Base-by-base conservation (phyloP, 106 monocot genomes). In the Chionographis japonica region DNA sequence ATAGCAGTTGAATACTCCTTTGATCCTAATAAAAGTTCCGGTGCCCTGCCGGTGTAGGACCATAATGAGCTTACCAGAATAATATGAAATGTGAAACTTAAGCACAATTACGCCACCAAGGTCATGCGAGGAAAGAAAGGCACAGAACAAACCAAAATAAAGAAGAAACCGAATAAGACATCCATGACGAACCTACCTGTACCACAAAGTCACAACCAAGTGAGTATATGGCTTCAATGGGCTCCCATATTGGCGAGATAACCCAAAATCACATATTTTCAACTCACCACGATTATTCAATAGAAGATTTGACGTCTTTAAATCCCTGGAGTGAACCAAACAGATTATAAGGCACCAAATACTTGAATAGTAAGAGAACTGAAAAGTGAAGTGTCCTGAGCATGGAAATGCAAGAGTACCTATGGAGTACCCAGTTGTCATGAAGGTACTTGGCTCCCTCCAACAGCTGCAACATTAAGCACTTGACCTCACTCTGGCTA, bases 401-500 rank as follows among this genome's bases (percentile, higher is more conserved):
- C 18, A 41, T 55, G 41, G 37, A 16, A 51, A 14, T 50, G 37
- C 5, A 6, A 58, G 7, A 54, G 38, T 84, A 87, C 90, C 91
- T 84, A 71, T 91, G 91, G n/a, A 91, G 79, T 39, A 91, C 87
- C 87, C 91, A 87, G 71, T 87, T 91, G 18, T 88, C 79, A 71
- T 91, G 91, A 68, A 91, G 84, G 70, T 80, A 81, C 65, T 84
- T 77, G 56, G 80, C 79, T 53, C 87, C 91, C n/a, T 77, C 79
- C 46, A 91, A 63, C 16, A 91, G 67, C 78, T 91, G 91, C 56
- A 85, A 56, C 91, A 91, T 87, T 41, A 91, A 70, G 70, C 83
- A 84, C 71, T 90, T 90, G 13, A 90, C 84, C 62, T 86, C 90
- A 42, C 90, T 86, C 54, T 87, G 73, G 68, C 82, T 85, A 72